A percentile compares a stretch with the other conserved stretches of the same genome.
Evolutionary conservation across 306 rosid genomes (phyloP).

Genomic region (Casuarina equisetifolia): DNA sequence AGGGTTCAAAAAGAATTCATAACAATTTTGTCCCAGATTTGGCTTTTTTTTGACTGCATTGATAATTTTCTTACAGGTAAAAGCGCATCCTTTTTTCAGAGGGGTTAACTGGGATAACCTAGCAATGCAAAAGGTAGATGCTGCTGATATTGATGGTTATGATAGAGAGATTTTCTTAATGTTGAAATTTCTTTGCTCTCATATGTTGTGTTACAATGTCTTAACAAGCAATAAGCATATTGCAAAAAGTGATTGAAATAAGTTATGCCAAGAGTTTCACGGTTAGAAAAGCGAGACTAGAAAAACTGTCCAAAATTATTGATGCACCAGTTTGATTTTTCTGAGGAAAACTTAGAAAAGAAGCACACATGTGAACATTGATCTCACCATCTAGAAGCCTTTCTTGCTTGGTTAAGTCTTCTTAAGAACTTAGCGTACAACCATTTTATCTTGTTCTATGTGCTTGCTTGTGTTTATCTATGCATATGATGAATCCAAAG

Average conservation of each 20-base stretch:
- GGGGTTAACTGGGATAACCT: constrained; percentile 15
- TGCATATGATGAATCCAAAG: neutral
- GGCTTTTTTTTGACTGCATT: neutral
- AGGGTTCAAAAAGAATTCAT: neutral
- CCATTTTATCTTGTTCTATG: neutral
- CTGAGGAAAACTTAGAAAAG: neutral
- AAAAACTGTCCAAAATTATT: neutral
- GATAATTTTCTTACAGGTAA: constrained; percentile 8
- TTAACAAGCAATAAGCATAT: no score
- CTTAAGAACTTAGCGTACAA: neutral
- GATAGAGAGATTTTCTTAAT: neutral
- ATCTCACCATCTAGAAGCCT: neutral
- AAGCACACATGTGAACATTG: neutral
- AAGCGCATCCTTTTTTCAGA: constrained; percentile 12
- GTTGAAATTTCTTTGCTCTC: neutral
- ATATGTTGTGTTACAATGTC: neutral
- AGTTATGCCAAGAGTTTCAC: neutral
- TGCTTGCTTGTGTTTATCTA: neutral
- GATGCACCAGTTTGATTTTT: neutral
- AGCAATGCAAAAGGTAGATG: constrained; percentile 14
- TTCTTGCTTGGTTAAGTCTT: neutral
- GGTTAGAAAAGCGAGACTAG: neutral
- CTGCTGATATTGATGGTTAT: neutral
- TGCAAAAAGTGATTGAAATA: neutral
- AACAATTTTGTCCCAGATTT: neutral